Conservation (phyloP, 1,284 basidiomycete species). For the Moesziomyces globuligerus region DNA sequence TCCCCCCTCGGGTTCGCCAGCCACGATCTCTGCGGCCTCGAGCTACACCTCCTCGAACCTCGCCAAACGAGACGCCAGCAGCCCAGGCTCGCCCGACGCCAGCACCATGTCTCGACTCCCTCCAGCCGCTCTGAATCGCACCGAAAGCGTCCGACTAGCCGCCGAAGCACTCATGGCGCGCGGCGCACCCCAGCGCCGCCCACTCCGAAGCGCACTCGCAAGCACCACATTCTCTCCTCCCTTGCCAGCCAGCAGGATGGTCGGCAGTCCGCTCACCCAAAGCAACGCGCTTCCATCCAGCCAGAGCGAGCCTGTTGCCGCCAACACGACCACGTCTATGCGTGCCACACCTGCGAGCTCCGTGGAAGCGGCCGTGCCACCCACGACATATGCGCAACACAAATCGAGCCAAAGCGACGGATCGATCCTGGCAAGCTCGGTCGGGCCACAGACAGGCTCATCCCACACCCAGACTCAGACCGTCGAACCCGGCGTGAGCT, state of each 20-base stretch:
- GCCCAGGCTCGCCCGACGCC: constrained; percentile 24
- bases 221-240: constrained; percentile 45
- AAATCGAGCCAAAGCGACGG: constrained; percentile 33
- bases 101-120: constrained; percentile 29
- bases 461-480: neutral
- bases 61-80: constrained; percentile 14
- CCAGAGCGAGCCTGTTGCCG: constrained; percentile 38
- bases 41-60: constrained; percentile 18
- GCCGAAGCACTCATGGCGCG: constrained; percentile 61
- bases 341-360: neutral
- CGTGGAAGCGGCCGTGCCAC: neutral
- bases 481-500: neutral
- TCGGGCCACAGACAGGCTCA: constrained; percentile 5
- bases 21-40: constrained; percentile 29
- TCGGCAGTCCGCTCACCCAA: constrained; percentile 7
- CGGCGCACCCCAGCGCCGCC: constrained; percentile 48
- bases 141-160: constrained; percentile 54
- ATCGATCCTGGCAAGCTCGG: constrained; percentile 7
- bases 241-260: constrained; percentile 21
- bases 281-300: constrained; percentile 23
- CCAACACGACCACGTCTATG: constrained; percentile 1
- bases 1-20: constrained; percentile 35
- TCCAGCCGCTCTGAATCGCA: constrained; percentile 34
- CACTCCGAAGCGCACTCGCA: constrained; percentile 34
- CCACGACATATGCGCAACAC: neutral